A percentile compares a stretch with the other conserved stretches of the same genome.
These are phyloP conservation scores for Coriaria nepalensis DNA, from an alignment of 306 rosid species.

Conservation along the genomic window DNA sequence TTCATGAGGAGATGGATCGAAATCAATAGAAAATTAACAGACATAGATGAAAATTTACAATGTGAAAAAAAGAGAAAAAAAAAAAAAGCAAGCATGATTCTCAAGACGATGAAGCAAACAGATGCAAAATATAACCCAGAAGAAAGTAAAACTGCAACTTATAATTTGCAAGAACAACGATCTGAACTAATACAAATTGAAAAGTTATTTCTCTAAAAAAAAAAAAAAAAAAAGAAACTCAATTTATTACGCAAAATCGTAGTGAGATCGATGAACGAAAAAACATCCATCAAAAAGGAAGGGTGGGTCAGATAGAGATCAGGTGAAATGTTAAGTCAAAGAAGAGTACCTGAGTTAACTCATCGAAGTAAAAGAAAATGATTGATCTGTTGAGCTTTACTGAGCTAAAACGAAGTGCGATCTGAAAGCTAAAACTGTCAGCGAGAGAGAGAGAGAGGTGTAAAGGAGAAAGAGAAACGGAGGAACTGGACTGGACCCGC, in stretches of 20 bases:
- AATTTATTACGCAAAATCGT: too few species aligned
- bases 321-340: neutral
- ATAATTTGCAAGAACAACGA: too few species aligned
- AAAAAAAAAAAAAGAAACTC: too few species aligned
- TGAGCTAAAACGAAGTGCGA: neutral
- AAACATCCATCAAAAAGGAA: neutral
- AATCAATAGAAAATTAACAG: neutral
- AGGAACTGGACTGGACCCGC: conserved; percentile 1
- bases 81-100: neutral
- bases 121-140: too few species aligned
- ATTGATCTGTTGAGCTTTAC: conserved; percentile 1
- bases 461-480: neutral
- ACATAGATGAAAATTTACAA: neutral
- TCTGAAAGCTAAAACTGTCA: neutral
- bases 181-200: too few species aligned
- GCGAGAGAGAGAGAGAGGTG: neutral
- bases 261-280: too few species aligned
- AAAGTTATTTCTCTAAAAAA: too few species aligned
- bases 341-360: conserved; percentile 7
- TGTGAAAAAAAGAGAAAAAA: neutral
- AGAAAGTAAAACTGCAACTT: neutral
- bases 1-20: too few species aligned
- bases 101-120: neutral
- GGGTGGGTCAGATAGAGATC: neutral
- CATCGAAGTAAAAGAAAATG: neutral